Evolutionary conservation across 2,329 filamentous ascomycete species (phyloP).

Genomic region (Rosellinia necatrix): DNA sequence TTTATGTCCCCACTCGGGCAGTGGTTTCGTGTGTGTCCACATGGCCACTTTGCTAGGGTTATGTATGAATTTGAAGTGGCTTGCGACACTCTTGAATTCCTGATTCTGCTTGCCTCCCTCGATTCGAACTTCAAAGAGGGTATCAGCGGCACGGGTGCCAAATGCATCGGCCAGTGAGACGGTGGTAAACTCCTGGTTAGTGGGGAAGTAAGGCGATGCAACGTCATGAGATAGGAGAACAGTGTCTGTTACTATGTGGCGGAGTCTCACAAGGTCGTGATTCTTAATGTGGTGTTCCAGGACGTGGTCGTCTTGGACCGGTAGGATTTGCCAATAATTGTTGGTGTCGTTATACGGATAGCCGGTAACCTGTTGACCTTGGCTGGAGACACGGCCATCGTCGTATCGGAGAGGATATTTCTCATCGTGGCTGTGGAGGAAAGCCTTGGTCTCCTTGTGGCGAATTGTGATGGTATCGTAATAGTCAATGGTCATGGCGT

Average conservation of each 20-base stretch:
- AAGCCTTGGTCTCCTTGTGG: slow-evolving; percentile 97
- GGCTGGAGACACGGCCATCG: slow-evolving; percentile 94
- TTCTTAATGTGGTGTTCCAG: slow-evolving; percentile 73
- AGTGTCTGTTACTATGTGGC: slow-evolving; percentile 83
- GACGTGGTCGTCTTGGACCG: slow-evolving; percentile 63
- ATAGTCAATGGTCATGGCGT: slow-evolving; percentile 85
- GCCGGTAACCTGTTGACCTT: slow-evolving; percentile 96
- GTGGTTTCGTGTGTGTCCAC: slow-evolving; percentile 95
- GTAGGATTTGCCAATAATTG: slow-evolving; percentile 96
- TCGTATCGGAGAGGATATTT: slow-evolving; percentile 93
- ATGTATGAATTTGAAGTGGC: slow-evolving; percentile 96
- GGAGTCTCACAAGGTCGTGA: slow-evolving; percentile 83
- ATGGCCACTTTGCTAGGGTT: slow-evolving; percentile 95
- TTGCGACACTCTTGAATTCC: slow-evolving; percentile 87
- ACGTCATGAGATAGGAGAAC: slow-evolving; percentile 94
- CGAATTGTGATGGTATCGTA: slow-evolving; percentile 84
- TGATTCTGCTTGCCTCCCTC: slow-evolving; percentile 81
- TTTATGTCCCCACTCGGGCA: slow-evolving; percentile 97
- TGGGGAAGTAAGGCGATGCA: slow-evolving; percentile 92
- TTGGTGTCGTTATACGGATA: slow-evolving; percentile 99
- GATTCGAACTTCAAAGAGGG: slow-evolving; percentile 88
- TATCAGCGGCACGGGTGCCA: slow-evolving; percentile 80
- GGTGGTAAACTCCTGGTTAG: slow-evolving; percentile 98
- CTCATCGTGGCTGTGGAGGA: slow-evolving; percentile 90
- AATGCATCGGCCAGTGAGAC: slow-evolving; percentile 73